phyloP scores from a whole-genome alignment of 306 rosid genomes.

The Vicia faba region DNA sequence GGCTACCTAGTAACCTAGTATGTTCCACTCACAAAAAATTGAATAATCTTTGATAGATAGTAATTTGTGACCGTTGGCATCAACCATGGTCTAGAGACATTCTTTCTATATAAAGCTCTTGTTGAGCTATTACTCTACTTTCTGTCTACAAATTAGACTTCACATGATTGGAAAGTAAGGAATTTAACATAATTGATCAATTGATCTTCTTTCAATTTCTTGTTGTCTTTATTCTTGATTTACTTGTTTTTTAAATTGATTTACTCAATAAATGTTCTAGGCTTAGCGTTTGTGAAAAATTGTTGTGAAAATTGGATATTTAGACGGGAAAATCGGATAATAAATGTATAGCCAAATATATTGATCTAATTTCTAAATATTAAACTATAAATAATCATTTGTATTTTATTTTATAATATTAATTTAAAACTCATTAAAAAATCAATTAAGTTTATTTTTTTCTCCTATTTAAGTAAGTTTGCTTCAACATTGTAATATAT shows the following conservation, averaged over 20 bases:
- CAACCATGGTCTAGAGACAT: conserved; percentile 1
- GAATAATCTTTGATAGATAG: conserved; percentile 22
- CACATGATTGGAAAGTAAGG: neutral
- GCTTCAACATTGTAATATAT: no score
- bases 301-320: no score
- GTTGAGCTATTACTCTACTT: conserved; percentile 10
- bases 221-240: neutral
- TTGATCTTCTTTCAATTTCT: neutral
- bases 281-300: no score
- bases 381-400: no score
- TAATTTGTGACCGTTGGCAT: conserved; percentile 16
- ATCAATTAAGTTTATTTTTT: no score
- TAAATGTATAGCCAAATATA: no score
- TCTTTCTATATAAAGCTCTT: conserved; percentile 11
- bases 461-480: no score
- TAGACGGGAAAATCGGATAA: no score
- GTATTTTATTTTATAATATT: no score
- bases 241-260: neutral
- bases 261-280: no score
- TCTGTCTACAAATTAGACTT: neutral
- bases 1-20: conserved; percentile 7
- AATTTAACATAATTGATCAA: neutral
- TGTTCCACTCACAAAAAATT: conserved; percentile 17
- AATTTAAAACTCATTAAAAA: no score
- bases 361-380: no score